Evolutionary conservation across 2,329 filamentous ascomycete genomes (phyloP), one percentile per base, ranked within the genome.

Genomic region (Dactylella cylindrospora): DNA sequence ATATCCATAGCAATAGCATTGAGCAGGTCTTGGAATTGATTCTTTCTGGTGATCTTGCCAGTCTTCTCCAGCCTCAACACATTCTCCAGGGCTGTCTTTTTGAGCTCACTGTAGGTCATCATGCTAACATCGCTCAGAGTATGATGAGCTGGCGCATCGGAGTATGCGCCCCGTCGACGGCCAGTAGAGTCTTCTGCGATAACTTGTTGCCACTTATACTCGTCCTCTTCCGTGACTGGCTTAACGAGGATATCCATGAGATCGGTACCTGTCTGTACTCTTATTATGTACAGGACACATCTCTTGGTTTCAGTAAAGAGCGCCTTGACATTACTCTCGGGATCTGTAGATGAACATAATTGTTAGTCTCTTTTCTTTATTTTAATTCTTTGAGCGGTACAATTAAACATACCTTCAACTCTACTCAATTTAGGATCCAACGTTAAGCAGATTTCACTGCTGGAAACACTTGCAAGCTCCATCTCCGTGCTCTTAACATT

Each of bases 271-370:
- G 88, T 89, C 73, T 98, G 94, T 28, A 98, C 86, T 59, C 93
- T 86, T 71, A 98, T 97, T 72, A 98, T 97, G 74, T 97, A 98
- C 65, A 98, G 77, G 32, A 97, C 86, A 71, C 93, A 95, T 69
- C 93, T 84, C 76, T 98, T 98, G 2, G 93, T 97, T 75, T 97
- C 93, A 84, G 96, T 97, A 72, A 96, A 96, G 2, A 98, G 79
- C 1, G 90, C 80, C 74, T 97, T 96, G 65, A 93, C 79, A 61
- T 93, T 87, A 3, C 90, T 89, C 70, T 97, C 91, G 3, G 93
- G 91, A 71, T 98, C 93, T 80, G 69, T 9, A 22, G 7, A 15
- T 8, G 28, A 13, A 31, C 6, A 10, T 22, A 22, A 45, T 26
- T 31, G 59, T 74, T 66, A 74, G 71, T 35, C 38, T 19, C 20